These are phyloP conservation scores for Zostera marina DNA, from an alignment of 116 monocot species.

Conservation along the genomic window DNA sequence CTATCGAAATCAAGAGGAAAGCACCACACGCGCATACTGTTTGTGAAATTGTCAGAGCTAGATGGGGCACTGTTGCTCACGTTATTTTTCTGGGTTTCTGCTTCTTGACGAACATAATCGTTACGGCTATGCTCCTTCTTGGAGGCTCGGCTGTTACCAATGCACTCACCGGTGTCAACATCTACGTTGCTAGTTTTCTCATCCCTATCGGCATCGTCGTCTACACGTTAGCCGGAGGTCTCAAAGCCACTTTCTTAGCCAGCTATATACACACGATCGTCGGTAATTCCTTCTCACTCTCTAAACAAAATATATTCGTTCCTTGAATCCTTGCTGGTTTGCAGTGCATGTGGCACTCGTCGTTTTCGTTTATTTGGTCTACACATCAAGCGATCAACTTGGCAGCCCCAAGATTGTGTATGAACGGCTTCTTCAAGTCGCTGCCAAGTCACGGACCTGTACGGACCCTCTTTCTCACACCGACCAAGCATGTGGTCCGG, in stretches of 20 bases:
- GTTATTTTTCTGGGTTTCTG: slow-evolving; percentile 80
- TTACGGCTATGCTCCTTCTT: slow-evolving; percentile 94
- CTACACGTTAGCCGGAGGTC: slow-evolving; percentile 84
- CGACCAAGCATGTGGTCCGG: slow-evolving; percentile 78
- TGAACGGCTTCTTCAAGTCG: slow-evolving; percentile 39
- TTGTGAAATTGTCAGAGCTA: slow-evolving; percentile 85
- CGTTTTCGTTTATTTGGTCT: slow-evolving; percentile 76
- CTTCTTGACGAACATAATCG: slow-evolving; percentile 94
- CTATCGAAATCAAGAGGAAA: slow-evolving; percentile 97
- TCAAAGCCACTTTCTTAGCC: slow-evolving; percentile 93
- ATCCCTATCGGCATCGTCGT: slow-evolving; percentile 90
- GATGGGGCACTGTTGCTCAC: slow-evolving; percentile 89
- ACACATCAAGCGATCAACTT: slow-evolving; percentile 56
- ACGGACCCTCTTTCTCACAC: slow-evolving; percentile 44
- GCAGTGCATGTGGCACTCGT: slow-evolving; percentile 84
- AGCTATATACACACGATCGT: slow-evolving; percentile 94
- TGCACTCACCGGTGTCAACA: slow-evolving; percentile 84
- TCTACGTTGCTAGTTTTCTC: slow-evolving; percentile 81
- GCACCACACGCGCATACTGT: slow-evolving; percentile 90
- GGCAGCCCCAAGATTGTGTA: slow-evolving; percentile 78
- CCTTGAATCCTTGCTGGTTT: no score
- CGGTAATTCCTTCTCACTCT: no score
- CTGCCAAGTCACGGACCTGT: slow-evolving; percentile 45
- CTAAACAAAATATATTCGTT: no score
- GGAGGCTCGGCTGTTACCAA: slow-evolving; percentile 92